Evolutionary conservation across 148 eudicot genomes (phyloP), one percentile per base, ranked within the genome.

Genomic region (Amaranthus palmeri): DNA sequence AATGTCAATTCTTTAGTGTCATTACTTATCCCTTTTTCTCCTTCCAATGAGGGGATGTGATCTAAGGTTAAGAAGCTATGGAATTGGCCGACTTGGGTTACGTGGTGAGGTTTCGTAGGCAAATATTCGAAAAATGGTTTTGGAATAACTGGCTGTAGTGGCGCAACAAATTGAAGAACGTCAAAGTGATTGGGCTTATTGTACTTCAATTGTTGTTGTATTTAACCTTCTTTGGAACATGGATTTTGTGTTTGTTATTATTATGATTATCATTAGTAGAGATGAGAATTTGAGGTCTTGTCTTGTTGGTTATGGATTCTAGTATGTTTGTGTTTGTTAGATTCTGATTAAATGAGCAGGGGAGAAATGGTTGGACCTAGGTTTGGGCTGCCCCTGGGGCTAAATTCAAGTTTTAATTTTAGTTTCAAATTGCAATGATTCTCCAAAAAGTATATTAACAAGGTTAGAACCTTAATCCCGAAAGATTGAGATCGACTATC

Each of bases 171-270:
- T 74, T 15, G 77, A 74, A 10, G 77, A 66, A 57, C 71, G 49
- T 0, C 64, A 60, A 4, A 14, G 48, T 14, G 15, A 5, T 2
- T 66, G 48, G 77, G 71, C 71, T 7, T 57, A 75, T 17, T 75
- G 67, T 7, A 75, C 67, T 13, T 67, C 61, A 13, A 6, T 75
- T 7, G 67, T 75, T 7, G 67, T 68, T 3, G 13, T 42, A 0
- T 58, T 75, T 18, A 72, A 75, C 51, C 41, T 75, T 15, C 2
- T 75, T 10, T 75, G 72, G 72, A 68, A 75, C 46, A 18, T 72
- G 67, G 12, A 59, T 56, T 40, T 68, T 2, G 72, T 75, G 44
- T 1, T 52, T 17, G 51, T 45, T 10, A 41, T 60, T 18, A 18
- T 68, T 7, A 52, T 59, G n/a, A 50, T 75, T 59, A 10, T 58